Conservation (phyloP, 495 filamentous ascomycete species). For the Patellaria atrata region DNA sequence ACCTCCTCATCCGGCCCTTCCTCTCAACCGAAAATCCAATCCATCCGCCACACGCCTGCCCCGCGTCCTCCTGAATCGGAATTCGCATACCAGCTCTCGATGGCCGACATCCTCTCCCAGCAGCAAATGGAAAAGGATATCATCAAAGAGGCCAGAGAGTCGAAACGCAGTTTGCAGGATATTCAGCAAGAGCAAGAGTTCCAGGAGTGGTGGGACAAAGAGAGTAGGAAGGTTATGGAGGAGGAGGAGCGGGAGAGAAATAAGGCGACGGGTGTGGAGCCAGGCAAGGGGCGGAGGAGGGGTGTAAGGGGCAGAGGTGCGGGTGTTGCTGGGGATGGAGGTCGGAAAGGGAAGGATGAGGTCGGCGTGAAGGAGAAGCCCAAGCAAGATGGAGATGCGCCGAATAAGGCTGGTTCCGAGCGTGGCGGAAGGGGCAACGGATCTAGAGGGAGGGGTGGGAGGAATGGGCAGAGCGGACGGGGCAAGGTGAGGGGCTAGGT, state of each 20-base stretch:
- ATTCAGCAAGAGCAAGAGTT: conserved; percentile 96
- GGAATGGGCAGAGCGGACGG: too few relatives aligned
- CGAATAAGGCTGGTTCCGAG: too few relatives aligned
- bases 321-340: conserved; percentile 7
- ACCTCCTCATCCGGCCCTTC: conserved; percentile 12
- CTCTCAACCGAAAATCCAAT: conserved; percentile 30
- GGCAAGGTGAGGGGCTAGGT: too few relatives aligned
- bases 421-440: too few relatives aligned
- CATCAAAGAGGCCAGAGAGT: conserved; percentile 60
- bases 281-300: conserved; percentile 14
- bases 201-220: conserved; percentile 95
- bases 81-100: conserved; percentile 48
- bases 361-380: conserved; percentile 13
- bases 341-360: conserved; percentile 20
- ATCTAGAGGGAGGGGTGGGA: too few relatives aligned
- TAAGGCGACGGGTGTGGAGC: too few relatives aligned
- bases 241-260: conserved; percentile 46
- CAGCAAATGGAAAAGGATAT: conserved; percentile 74
- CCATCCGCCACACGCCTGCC: conserved; percentile 34
- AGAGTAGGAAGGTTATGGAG: conserved; percentile 56
- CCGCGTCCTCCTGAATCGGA: conserved; percentile 20
- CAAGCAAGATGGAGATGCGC: conserved; percentile 10
- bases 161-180: conserved; percentile 75
- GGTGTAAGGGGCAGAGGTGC: conserved; percentile 16
- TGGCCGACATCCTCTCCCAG: conserved; percentile 79